Evolutionary conservation across 129 eudicot species (phyloP), one percentile per base, ranked within the genome.

Genomic region (carrot (Daucus carota)): DNA sequence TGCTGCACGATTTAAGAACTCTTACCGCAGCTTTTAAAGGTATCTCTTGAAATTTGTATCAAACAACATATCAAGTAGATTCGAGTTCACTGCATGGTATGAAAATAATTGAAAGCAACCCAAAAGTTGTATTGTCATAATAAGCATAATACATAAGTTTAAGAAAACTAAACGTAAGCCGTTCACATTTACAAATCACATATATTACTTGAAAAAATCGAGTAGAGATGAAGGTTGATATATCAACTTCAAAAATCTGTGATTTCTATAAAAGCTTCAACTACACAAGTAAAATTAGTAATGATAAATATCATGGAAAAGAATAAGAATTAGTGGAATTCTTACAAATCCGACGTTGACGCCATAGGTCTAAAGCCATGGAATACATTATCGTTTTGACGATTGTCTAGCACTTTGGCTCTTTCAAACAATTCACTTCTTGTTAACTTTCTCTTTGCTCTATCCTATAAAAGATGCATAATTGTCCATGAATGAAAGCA

Each of bases 271-370:
- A n/a, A 48, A 54, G 13, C 22, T 7, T 52, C 4, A 54, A 54
- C 31, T 54, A 0, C 12, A n/a, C n/a, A 8, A 2, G 31, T 54
- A n/a, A 54, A 20, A n/a, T 26, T 54, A 54, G 63, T 8, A 52
- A n/a, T 54, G 63, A 54, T 54, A 54, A 1, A 22, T 24, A 54
- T 54, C 31, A 2, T 9, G 31, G 63, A 54, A n/a, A 26, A 62
- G 69, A 47, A 46, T 33, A 46, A 62, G 52, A 22, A 38, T 0
- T 42, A 18, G 20, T 8, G 54, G 29, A 70, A 76, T 54, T 76
- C 96, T 86, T 83, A 93, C 97, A 90, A 79, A 72, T 88, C 97
- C 46, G 88, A 81, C 63, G 90, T 67, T 8, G 90, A 88, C 82
- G 93, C 97, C 71, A 88, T 74, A 34, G 92, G 96, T 73, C 92